Evolutionary conservation across 129 eudicot species (phyloP).

Genomic region (Gnaphalium uliginosum): DNA sequence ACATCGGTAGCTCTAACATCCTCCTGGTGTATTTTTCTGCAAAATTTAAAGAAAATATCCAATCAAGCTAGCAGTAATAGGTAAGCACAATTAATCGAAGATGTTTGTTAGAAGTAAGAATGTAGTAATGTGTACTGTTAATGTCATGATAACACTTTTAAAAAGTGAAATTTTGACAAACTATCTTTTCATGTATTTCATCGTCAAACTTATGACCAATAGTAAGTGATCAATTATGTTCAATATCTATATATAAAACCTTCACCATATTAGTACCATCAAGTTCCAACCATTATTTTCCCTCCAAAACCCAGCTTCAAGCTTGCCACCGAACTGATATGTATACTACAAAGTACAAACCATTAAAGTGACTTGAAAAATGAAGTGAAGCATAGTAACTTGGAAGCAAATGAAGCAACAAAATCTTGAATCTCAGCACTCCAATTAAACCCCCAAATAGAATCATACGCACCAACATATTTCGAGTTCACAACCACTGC

Average conservation of each 20-base stretch:
- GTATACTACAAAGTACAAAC: neutral
- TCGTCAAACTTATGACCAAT: neutral
- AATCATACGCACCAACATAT: constrained; percentile 76
- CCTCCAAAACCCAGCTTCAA: constrained; percentile 10
- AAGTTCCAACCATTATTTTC: constrained; percentile 4
- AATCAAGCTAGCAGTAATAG: neutral
- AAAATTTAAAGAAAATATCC: constrained; percentile 14
- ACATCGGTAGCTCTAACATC: constrained; percentile 70
- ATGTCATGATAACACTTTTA: neutral
- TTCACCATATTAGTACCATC: neutral
- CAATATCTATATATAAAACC: neutral
- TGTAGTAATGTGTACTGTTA: neutral
- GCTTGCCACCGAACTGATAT: constrained; percentile 15
- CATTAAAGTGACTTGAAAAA: neutral
- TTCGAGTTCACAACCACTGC: constrained; percentile 76
- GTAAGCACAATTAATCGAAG: too few relatives aligned
- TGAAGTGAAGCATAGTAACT: constrained; percentile 23
- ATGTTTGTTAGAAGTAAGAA: neutral
- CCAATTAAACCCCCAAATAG: constrained; percentile 73
- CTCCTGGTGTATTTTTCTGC: constrained; percentile 73
- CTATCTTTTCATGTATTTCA: neutral
- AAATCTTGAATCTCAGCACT: constrained; percentile 63
- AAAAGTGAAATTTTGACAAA: neutral
- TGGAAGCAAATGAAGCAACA: constrained; percentile 69
- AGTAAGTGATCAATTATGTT: neutral